A percentile compares a stretch with the other conserved stretches of the same genome.
Conservation (phyloP, 495 filamentous ascomycete species). For the Penicillium lividum region DNA sequence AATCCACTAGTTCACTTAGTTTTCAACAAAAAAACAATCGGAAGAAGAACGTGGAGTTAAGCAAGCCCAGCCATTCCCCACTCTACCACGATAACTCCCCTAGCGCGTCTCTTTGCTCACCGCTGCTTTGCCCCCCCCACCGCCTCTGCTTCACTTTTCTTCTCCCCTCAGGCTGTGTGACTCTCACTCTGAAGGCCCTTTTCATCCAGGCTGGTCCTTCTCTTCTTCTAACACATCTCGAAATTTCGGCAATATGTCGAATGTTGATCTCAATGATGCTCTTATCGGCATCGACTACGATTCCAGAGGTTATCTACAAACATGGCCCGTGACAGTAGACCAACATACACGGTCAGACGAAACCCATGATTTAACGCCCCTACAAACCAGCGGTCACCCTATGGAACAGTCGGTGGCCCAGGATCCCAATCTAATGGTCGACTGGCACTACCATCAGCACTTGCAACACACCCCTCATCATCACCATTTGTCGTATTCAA, state of each 20-base stretch:
- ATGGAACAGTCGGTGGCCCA: slow-evolving; percentile 48
- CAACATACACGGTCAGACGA: slow-evolving; percentile 39
- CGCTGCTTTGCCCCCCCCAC: slow-evolving; percentile 52
- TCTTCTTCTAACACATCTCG: slow-evolving; percentile 4
- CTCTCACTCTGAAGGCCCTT: slow-evolving; percentile 30
- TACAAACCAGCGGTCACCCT: slow-evolving; percentile 51
- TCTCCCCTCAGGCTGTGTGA: slow-evolving; percentile 25
- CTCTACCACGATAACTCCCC: slow-evolving; percentile 27
- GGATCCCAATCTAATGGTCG: slow-evolving; percentile 47
- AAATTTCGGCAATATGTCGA: slow-evolving; percentile 39
- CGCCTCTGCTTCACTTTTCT: slow-evolving; percentile 34
- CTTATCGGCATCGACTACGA: slow-evolving; percentile 52
- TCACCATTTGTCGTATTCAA: slow-evolving; percentile 46
- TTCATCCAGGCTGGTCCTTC: slow-evolving; percentile 31
- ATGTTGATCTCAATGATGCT: slow-evolving; percentile 47
- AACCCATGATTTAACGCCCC: slow-evolving; percentile 42
- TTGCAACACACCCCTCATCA: slow-evolving; percentile 42
- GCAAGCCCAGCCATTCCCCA: neutral
- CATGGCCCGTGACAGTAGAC: slow-evolving; percentile 48
- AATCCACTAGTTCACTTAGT: neutral
- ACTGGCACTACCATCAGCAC: slow-evolving; percentile 54
- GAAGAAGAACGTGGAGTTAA: slow-evolving; percentile 17
- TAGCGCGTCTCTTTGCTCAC: slow-evolving; percentile 48
- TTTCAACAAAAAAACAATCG: slow-evolving; percentile 1
- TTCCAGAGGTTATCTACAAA: slow-evolving; percentile 48